Base-by-base conservation (phyloP, 148 eudicot genomes). In the Dianthus caryophyllus region DNA sequence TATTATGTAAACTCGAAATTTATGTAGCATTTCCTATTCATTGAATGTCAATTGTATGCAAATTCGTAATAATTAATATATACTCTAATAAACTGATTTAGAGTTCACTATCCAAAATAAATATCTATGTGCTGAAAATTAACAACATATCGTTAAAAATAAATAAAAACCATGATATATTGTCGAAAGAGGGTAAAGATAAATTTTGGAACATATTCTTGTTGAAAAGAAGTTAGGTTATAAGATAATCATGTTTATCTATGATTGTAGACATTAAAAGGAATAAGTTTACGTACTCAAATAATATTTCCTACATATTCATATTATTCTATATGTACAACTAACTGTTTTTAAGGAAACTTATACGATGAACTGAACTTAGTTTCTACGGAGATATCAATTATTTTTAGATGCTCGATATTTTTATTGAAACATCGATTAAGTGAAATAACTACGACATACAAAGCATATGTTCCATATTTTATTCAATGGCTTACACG, bases 161-260 rank as follows among this genome's bases (percentile, higher is more conserved):
- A n/a, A n/a, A n/a, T n/a, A n/a, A n/a, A n/a, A n/a, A n/a, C n/a
- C n/a, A n/a, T n/a, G n/a, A n/a, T n/a, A n/a, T n/a, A n/a, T n/a
- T n/a, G n/a, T n/a, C n/a, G n/a, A n/a, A n/a, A n/a, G n/a, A 15
- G 2, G 0, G 13, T 5, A 47, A 31, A 56, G 54, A 53, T 70
- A 44, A 54, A 63, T 26, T 73, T 66, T 43, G 57, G 66, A 75
- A 75, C 66, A 64, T 69, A 69, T 75, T 75, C 73, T 57, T 14
- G 61, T n/a, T 49, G 31, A 36, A 51, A n/a, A 64, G 53, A 75
- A 41, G 43, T 41, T 25, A 15, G 48, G 9, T 36, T 41, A 69
- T 26, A 54, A 43, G 13, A 69, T 55, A 18, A 60, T n/a, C n/a
- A n/a, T 25, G 50, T 43, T 61, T 43, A 41, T 39, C 50, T 11